These are phyloP conservation scores for Glycine latifolia DNA, from an alignment of 306 rosid species.

Conservation along the genomic window DNA sequence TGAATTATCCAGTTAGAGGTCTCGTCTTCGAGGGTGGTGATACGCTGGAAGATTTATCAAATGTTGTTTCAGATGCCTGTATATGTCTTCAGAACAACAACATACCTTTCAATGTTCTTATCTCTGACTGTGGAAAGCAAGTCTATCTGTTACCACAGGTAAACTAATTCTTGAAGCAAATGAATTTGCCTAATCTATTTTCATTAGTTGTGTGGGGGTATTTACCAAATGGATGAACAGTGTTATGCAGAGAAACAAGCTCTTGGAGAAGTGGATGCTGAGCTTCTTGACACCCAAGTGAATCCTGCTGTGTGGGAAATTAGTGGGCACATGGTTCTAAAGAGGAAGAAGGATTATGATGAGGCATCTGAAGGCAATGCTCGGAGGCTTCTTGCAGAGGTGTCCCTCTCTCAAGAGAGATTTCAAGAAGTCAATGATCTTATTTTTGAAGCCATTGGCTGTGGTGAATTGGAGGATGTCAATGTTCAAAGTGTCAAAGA, in stretches of 20 bases:
- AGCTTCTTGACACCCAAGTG: conserved; percentile 95
- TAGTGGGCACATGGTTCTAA: conserved; percentile 95
- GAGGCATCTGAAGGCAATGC: conserved; percentile 96
- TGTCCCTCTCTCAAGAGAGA: conserved; percentile 88
- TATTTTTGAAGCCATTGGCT: conserved; percentile 71
- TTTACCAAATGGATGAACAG: conserved; percentile 53
- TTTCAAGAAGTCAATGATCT: conserved; percentile 82
- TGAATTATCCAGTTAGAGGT: conserved; percentile 87
- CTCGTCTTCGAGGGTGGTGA: conserved; percentile 86
- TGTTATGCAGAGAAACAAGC: conserved; percentile 99
- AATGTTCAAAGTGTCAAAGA: conserved; percentile 37
- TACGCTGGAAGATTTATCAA: conserved; percentile 64
- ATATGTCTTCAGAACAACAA: conserved; percentile 84
- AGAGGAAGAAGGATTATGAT: conserved; percentile 88
- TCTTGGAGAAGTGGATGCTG: conserved; percentile 89
- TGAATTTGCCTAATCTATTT: not conserved
- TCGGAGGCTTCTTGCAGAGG: conserved; percentile 94
- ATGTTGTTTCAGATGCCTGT: conserved; percentile 82
- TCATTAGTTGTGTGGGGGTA: not conserved
- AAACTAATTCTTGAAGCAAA: conserved; percentile 25
- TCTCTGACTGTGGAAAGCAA: conserved; percentile 80
- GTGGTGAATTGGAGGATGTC: conserved; percentile 41
- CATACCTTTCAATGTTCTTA: conserved; percentile 86
- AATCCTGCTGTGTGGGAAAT: conserved; percentile 99
- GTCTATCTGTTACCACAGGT: conserved; percentile 94